These are phyloP conservation scores for Ceratocystis cubensis DNA, from an alignment of 2,329 filamentous ascomycete species.

Conservation along the genomic window DNA sequence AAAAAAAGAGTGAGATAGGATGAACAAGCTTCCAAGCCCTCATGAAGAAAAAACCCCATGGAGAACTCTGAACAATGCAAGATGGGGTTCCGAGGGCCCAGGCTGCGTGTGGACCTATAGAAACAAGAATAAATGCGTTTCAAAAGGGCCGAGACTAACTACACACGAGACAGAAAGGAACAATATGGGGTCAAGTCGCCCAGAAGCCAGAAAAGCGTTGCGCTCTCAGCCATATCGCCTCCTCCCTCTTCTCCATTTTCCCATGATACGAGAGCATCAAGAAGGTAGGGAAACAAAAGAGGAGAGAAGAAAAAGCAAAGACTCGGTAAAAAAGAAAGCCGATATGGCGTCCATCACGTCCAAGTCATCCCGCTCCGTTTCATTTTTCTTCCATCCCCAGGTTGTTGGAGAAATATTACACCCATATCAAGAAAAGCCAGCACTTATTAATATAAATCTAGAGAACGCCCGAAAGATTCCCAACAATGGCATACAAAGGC, in stretches of 20 bases:
- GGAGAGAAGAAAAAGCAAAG: neutral
- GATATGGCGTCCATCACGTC: too few species aligned
- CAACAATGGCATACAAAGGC: neutral
- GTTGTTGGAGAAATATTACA: too few species aligned
- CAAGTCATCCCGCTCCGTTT: too few species aligned
- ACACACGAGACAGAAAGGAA: neutral
- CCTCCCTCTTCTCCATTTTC: too few species aligned
- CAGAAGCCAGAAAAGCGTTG: neutral
- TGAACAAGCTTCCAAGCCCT: constrained; percentile 7
- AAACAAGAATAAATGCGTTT: neutral
- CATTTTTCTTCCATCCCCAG: too few species aligned
- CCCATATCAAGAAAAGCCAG: too few species aligned
- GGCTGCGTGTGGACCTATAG: neutral
- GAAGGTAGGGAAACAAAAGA: neutral
- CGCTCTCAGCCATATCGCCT: too few species aligned
- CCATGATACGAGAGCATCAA: too few species aligned
- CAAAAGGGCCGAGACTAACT: constrained; percentile 8
- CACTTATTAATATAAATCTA: too few species aligned
- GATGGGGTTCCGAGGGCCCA: neutral
- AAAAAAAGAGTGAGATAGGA: neutral
- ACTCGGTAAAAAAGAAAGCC: neutral
- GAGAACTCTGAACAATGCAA: neutral
- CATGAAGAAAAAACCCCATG: neutral
- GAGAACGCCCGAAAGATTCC: neutral
- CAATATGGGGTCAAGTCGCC: neutral